phyloP scores from a whole-genome alignment of 495 filamentous ascomycete genomes.

The Penicillium robsamsonii region DNA sequence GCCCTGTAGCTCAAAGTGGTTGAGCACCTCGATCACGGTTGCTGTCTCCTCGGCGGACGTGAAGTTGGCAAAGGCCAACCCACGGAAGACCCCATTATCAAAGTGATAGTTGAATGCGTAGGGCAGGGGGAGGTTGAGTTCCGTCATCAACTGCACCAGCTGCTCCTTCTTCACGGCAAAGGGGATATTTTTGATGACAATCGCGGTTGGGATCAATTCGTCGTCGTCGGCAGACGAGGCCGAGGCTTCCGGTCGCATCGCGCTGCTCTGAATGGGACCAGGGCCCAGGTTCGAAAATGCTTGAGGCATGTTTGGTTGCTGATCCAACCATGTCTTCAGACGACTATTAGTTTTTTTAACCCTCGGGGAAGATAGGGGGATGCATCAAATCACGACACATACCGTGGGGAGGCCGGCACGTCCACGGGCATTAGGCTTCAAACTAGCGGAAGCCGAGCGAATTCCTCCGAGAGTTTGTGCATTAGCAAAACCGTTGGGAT shows the following conservation, averaged over 20 bases:
- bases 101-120: constrained; percentile 99
- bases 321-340: constrained; percentile 59
- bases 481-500: constrained; percentile 54
- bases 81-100: constrained; percentile 95
- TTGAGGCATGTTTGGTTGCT: constrained; percentile 52
- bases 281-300: constrained; percentile 54
- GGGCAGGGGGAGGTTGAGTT: constrained; percentile 83
- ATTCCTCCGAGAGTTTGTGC: constrained; percentile 52
- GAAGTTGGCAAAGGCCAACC: constrained; percentile 97
- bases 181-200: constrained; percentile 99
- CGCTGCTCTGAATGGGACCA: constrained; percentile 48
- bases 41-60: constrained; percentile 92
- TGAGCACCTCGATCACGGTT: constrained; percentile 83
- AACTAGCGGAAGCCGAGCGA: constrained; percentile 53
- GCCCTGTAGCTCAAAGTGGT: constrained; percentile 93
- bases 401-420: constrained; percentile 59
- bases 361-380: neutral
- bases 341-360: neutral
- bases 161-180: constrained; percentile 98
- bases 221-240: constrained; percentile 61
- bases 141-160: constrained; percentile 86
- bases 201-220: constrained; percentile 95
- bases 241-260: constrained; percentile 51
- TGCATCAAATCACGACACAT: constrained; percentile 27
- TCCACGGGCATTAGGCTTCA: constrained; percentile 55